Evolutionary conservation across 352 stramenopile species (phyloP).

Genomic region (Phytophthora fragariae): DNA sequence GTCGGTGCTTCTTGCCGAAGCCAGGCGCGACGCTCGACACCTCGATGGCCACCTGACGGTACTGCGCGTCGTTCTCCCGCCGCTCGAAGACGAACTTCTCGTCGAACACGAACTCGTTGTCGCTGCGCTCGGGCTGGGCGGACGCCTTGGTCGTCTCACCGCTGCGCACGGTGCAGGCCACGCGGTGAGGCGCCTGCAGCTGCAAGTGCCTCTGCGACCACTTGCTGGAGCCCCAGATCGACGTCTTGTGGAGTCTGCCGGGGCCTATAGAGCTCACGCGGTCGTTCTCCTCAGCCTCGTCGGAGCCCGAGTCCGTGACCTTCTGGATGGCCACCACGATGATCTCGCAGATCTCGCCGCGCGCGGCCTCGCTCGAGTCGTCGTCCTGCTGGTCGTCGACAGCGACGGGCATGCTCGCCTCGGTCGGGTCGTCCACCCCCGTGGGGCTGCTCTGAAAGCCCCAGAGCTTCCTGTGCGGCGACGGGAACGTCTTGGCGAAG

Average conservation of each 20-base stretch:
- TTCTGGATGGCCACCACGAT: constrained; percentile 51
- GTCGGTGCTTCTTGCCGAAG: constrained; percentile 35
- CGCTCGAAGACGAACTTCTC: constrained; percentile 58
- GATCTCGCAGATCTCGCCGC: constrained; percentile 48
- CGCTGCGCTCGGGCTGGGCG: constrained; percentile 25
- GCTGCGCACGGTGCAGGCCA: constrained; percentile 42
- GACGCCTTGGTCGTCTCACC: constrained; percentile 40
- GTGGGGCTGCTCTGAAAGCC: constrained; percentile 41
- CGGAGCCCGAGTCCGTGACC: constrained; percentile 19
- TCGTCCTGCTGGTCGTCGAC: constrained; percentile 9
- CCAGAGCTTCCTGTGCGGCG: constrained; percentile 36
- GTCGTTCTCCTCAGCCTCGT: constrained; percentile 9
- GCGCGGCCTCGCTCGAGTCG: constrained; percentile 7
- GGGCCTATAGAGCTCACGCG: constrained; percentile 12
- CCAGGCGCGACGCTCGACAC: constrained; percentile 29
- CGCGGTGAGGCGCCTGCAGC: constrained; percentile 19
- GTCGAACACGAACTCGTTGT: constrained; percentile 44
- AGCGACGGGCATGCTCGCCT: constrained; percentile 14
- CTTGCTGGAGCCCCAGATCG: constrained; percentile 35
- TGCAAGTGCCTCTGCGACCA: constrained; percentile 26
- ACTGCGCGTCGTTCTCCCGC: constrained; percentile 38
- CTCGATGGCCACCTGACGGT: constrained; percentile 47
- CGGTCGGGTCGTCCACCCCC: constrained; percentile 32
- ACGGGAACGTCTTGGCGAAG: constrained; percentile 44
- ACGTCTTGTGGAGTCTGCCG: constrained; percentile 18